Conservation (phyloP, 2,329 filamentous ascomycete genomes). For the Hysterium pulicare region DNA sequence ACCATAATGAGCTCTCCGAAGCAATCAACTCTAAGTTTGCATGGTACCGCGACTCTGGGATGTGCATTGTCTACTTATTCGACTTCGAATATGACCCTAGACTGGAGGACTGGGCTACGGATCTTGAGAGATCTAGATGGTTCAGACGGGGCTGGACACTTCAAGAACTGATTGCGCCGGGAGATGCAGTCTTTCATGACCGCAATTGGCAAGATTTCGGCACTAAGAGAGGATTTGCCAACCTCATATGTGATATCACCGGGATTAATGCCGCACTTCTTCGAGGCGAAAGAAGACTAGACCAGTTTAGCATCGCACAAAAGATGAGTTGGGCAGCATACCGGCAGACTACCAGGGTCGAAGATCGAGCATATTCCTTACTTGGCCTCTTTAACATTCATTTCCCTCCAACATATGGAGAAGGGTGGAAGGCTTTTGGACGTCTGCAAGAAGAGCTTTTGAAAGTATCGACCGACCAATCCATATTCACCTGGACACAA, state of each 20-base stretch:
- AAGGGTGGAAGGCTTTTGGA: constrained; percentile 8
- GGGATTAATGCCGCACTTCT: not conserved
- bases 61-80: not conserved
- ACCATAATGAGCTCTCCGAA: constrained; percentile 6
- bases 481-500: constrained; percentile 3
- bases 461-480: not conserved
- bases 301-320: not conserved
- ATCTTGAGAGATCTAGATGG: not conserved
- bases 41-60: constrained; percentile 2
- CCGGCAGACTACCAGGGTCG: constrained; percentile 6
- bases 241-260: not conserved
- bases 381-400: constrained; percentile 20
- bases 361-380: constrained; percentile 23
- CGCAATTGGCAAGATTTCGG: not conserved
- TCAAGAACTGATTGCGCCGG: constrained; percentile 4
- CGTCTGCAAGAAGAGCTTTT: constrained; percentile 10
- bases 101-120: not conserved
- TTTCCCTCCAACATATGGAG: constrained; percentile 21
- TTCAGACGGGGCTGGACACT: constrained; percentile 7
- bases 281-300: not conserved
- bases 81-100: not conserved
- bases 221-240: not conserved
- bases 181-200: not conserved
- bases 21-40: constrained; percentile 6
- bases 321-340: not conserved